Conservation (phyloP, 2,329 filamentous ascomycete genomes). For the Claviceps sp. region DNA sequence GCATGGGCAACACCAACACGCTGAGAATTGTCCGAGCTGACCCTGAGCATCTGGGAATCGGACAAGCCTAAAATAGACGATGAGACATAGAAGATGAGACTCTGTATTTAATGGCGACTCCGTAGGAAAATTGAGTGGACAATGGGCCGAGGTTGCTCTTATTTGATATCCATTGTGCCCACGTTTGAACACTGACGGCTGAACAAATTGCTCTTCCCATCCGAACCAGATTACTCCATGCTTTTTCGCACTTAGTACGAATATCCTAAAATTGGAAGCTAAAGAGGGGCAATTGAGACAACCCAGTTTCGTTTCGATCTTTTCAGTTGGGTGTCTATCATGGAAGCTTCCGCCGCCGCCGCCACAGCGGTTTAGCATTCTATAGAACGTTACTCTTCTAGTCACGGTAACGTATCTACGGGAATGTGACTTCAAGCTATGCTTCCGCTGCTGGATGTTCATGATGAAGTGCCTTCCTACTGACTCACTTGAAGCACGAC, state of each 20-base stretch:
- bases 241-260: not conserved
- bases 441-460: too few species aligned
- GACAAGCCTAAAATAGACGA: constrained; percentile 19
- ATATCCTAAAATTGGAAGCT: not conserved
- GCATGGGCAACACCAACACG: constrained; percentile 86
- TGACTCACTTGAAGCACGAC: too few species aligned
- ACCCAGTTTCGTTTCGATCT: too few species aligned
- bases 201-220: not conserved
- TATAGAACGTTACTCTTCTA: too few species aligned
- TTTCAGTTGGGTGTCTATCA: too few species aligned
- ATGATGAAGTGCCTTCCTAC: too few species aligned
- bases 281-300: not conserved
- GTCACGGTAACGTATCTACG: too few species aligned
- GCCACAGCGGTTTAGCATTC: too few species aligned
- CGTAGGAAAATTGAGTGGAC: too few species aligned
- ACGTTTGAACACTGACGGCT: not conserved
- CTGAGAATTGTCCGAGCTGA: constrained; percentile 50
- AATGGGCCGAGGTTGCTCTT: not conserved
- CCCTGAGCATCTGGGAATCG: constrained; percentile 43
- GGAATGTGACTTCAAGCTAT: too few species aligned
- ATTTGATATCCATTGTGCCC: not conserved
- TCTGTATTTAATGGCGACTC: not conserved
- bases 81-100: not conserved
- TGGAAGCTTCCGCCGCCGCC: too few species aligned
- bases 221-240: not conserved